Evolutionary conservation across 805 yeast species (phyloP), one percentile per base, ranked within the genome.

Genomic region (Peterozyma toletana): DNA sequence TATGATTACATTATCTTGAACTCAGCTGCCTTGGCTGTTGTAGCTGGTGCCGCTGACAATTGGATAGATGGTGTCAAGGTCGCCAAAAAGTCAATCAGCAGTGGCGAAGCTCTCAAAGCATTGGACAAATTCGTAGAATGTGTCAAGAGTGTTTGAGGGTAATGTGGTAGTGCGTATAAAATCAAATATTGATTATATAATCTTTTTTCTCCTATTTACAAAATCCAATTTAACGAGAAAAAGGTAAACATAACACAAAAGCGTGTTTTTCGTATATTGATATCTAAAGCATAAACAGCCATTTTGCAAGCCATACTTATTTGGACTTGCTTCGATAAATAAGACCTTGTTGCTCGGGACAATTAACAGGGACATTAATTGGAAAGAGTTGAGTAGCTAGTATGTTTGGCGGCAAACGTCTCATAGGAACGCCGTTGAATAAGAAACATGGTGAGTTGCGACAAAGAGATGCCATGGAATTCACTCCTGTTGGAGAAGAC

Each of bases 1-100:
- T 79, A 82, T 41, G 96, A 93, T 63, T 93, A 90, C 64, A 93
- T 93, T n/a, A 61, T 91, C 45, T 63, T 93, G 73, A 93, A 93
- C 61, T 73, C 95, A 16, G 90, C 90, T 3, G 96, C 96, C 0
- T 66, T 93, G 45, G 90, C 91, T 1, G 86, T 84, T 30, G 78
- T 89, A 18, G 73, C 83, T 11, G 96, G 95, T 2, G 58, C 68
- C 7, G 80, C 88, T 2, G 60, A 59, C 18, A 64, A 73, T 52
- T 93, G 95, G 93, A 75, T 70, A 45, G 72, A 78, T 9, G 99
- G 98, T 29, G 91, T 87, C 4, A 67, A 64, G 43, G 55, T 79
- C 17, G 98, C 98, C 1, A 74, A 79, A 50, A 62, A 72, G 33
- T 73, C 93, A 37, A 84, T 93, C 30, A 56, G 56, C 7, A 67